phyloP scores from a whole-genome alignment of 768 basidiomycete species.

The Guyanaporus albipodus region DNA sequence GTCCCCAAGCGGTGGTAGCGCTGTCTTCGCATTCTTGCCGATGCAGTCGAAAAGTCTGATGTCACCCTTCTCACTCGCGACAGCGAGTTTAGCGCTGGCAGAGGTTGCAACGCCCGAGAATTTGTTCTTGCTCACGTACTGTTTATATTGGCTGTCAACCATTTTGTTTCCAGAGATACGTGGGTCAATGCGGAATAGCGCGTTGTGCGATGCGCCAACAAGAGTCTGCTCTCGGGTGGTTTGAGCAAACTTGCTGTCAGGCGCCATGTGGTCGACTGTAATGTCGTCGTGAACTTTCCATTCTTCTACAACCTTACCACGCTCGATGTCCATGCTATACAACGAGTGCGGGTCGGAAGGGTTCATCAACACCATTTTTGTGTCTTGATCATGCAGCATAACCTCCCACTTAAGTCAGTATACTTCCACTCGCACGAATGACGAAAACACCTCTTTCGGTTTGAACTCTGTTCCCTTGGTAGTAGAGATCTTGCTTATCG shows the following conservation, averaged over 20 bases:
- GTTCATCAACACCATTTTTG: constrained; percentile 92
- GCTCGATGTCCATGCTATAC: constrained; percentile 88
- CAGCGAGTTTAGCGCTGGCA: constrained; percentile 78
- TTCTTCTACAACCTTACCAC: constrained; percentile 95
- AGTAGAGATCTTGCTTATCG: constrained; percentile 79
- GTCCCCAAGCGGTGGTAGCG: constrained; percentile 90
- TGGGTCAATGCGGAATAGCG: constrained; percentile 96
- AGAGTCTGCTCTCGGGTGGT: constrained; percentile 91
- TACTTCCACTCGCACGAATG: neutral
- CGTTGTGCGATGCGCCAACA: constrained; percentile 90
- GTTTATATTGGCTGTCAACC: constrained; percentile 93
- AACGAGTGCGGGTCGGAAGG: constrained; percentile 75
- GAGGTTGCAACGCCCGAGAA: constrained; percentile 94
- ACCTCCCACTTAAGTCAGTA: constrained; percentile 47
- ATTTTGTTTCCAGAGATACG: constrained; percentile 89
- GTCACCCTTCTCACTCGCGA: constrained; percentile 96
- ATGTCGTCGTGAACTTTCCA: constrained; percentile 96
- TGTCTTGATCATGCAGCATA: constrained; percentile 96
- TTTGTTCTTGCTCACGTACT: constrained; percentile 91
- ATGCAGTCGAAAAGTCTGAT: constrained; percentile 92
- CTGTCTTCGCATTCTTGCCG: constrained; percentile 99
- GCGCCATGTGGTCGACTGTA: constrained; percentile 83
- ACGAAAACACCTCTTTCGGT: constrained; percentile 68
- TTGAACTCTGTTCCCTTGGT: constrained; percentile 80
- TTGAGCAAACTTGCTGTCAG: constrained; percentile 92